Conservation (phyloP, 1,284 basidiomycete genomes). For the Cerrena zonata region DNA sequence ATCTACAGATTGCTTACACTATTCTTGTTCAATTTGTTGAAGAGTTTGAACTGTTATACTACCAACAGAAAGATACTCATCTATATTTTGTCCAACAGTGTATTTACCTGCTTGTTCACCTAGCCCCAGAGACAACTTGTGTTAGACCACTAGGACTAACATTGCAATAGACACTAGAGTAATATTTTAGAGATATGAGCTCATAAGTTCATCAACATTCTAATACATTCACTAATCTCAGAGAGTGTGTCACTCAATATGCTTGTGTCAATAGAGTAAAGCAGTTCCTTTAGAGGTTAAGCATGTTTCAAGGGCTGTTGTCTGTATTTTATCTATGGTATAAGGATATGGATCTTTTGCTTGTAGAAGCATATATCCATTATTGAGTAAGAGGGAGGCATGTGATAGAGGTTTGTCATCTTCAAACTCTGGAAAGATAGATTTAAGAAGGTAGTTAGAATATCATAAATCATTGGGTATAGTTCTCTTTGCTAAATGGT, state of each 20-base stretch:
- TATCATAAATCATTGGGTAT: conserved; percentile 20
- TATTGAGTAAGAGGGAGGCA: conserved; percentile 1
- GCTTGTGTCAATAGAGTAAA: conserved; percentile 28
- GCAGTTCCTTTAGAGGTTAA: conserved; percentile 16
- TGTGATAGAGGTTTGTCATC: background rate
- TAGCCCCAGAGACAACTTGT: conserved; percentile 10
- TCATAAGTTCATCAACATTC: conserved; percentile 18
- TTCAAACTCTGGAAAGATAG: no score
- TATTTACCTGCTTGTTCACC: conserved; percentile 18
- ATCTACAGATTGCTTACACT: conserved; percentile 6
- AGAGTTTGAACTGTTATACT: conserved; percentile 20
- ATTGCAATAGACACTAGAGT: conserved; percentile 22
- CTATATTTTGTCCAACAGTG: conserved; percentile 21
- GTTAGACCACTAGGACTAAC: conserved; percentile 12
- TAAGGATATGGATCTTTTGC: no score
- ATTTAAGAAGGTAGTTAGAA: no score
- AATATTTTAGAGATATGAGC: conserved; percentile 19
- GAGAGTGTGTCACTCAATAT: conserved; percentile 16
- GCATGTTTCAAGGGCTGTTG: no score
- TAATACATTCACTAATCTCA: conserved; percentile 20
- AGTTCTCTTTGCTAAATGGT: conserved; percentile 24
- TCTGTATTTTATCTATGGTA: no score
- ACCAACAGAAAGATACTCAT: conserved; percentile 12
- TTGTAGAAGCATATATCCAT: conserved; percentile 5
- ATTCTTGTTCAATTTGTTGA: conserved; percentile 11